Conservation (phyloP, 768 basidiomycete species). For the Exidia glandulosa region DNA sequence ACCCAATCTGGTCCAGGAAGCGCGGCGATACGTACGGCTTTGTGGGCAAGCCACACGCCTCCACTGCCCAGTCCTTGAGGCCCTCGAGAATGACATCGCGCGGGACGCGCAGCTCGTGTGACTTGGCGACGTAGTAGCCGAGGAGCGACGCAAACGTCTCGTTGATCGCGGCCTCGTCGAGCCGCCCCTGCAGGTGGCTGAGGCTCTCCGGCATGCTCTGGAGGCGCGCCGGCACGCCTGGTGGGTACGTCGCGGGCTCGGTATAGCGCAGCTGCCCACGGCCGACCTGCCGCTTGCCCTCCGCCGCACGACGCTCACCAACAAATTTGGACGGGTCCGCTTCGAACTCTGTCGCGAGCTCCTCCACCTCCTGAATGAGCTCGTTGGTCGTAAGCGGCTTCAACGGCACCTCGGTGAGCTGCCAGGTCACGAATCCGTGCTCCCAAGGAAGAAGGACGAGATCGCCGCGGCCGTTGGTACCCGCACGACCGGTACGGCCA, state of each 20-base stretch:
- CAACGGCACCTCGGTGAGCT: constrained; percentile 59
- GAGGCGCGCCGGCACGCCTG: constrained; percentile 12
- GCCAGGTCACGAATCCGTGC: constrained; percentile 47
- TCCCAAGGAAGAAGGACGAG: constrained; percentile 76
- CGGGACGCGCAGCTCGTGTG: constrained; percentile 34
- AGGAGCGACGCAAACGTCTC: constrained; percentile 57
- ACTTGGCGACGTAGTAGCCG: constrained; percentile 57
- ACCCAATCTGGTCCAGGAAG: constrained; percentile 35
- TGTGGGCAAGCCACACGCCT: constrained; percentile 38
- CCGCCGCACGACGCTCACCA: constrained; percentile 1
- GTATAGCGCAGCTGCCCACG: constrained; percentile 1
- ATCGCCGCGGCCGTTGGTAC: constrained; percentile 57
- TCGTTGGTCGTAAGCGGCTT: constrained; percentile 42
- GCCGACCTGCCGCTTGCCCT: background rate
- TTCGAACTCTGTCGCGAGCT: constrained; percentile 40
- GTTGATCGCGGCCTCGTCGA: constrained; percentile 40
- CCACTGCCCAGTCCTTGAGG: constrained; percentile 48
- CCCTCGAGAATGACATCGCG: constrained; percentile 40
- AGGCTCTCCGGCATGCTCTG: constrained; percentile 10
- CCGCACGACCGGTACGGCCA: constrained; percentile 70
- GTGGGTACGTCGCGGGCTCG: constrained; percentile 7
- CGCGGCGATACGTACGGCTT: constrained; percentile 40
- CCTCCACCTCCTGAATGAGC: constrained; percentile 32
- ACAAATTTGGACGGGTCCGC: constrained; percentile 28
- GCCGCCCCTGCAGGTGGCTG: constrained; percentile 7